Evolutionary conservation across 1,284 basidiomycete genomes (phyloP).

Genomic region (Cutaneotrichosporon cyanovorans): DNA sequence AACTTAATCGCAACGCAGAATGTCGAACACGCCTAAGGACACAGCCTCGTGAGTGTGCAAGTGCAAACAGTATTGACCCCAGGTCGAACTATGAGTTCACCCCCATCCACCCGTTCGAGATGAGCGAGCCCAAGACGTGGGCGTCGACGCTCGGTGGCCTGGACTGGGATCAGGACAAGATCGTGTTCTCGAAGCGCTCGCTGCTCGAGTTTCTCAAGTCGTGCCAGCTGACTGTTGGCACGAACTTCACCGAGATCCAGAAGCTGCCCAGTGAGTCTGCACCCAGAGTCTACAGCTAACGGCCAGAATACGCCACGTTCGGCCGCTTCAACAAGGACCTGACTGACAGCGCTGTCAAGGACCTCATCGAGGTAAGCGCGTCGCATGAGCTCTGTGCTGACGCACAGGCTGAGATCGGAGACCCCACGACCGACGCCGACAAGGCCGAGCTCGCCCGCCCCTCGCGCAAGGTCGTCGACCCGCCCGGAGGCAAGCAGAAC

Average conservation of each 20-base stretch:
- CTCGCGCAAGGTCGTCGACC: constrained; percentile 42
- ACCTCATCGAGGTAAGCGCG: constrained; percentile 41
- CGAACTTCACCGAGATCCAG: constrained; percentile 43
- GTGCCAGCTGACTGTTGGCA: constrained; percentile 42
- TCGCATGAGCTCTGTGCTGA: neutral
- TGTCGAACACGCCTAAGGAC: constrained; percentile 6
- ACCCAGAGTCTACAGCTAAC: constrained; percentile 1
- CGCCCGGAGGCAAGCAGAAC: constrained; percentile 40
- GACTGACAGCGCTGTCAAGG: constrained; percentile 44
- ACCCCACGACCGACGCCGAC: constrained; percentile 31
- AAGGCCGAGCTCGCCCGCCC: constrained; percentile 34
- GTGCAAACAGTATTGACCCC: neutral
- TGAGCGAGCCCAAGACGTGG: constrained; percentile 45
- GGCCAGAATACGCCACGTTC: constrained; percentile 46
- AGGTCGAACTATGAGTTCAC: constrained; percentile 31
- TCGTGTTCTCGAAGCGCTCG: constrained; percentile 46
- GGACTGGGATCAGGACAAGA: constrained; percentile 27
- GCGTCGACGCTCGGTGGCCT: constrained; percentile 21
- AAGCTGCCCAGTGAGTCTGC: constrained; percentile 42
- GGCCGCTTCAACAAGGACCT: constrained; percentile 42
- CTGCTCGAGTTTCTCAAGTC: constrained; percentile 47
- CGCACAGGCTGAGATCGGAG: constrained; percentile 43
- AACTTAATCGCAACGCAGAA: too few relatives aligned
- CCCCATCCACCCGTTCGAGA: constrained; percentile 45
- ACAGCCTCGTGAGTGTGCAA: neutral